Percentiles rank a stretch among this genome's conserved stretches.
phyloP scores from a whole-genome alignment of 108 stramenopile species.

The Discostella pseudostelligera region DNA sequence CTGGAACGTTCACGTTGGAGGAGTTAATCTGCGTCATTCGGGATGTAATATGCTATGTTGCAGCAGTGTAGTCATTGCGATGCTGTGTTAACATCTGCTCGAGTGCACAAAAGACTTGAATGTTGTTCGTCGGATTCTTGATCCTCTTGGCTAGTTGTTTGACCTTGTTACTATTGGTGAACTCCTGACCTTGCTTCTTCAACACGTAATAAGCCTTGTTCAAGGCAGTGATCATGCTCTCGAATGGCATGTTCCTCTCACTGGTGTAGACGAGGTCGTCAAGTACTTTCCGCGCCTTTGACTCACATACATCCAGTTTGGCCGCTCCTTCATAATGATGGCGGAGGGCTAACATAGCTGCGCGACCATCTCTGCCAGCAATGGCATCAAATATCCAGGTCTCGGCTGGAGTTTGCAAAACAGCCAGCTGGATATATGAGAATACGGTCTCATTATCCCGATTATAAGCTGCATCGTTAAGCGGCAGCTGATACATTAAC shows the following conservation, averaged over 20 bases:
- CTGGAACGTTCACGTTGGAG: too few relatives aligned
- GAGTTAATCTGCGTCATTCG: too few relatives aligned
- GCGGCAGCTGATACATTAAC: slow-evolving; percentile 12
- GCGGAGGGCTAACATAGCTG: not conserved
- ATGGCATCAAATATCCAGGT: slow-evolving; percentile 8
- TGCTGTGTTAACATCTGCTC: not conserved
- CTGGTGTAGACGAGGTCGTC: not conserved
- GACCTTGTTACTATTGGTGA: not conserved
- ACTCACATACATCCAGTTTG: too few relatives aligned
- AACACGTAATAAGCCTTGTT: slow-evolving; percentile 5
- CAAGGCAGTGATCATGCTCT: not conserved
- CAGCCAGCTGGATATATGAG: not conserved
- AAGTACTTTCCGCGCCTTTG: not conserved
- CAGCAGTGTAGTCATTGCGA: not conserved
- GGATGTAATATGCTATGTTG: too few relatives aligned
- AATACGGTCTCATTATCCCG: slow-evolving; percentile 14
- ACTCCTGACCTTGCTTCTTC: not conserved
- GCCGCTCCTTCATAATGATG: slow-evolving; percentile 4
- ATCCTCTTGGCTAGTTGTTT: not conserved
- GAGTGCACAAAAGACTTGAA: not conserved
- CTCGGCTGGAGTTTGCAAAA: not conserved
- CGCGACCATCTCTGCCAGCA: not conserved
- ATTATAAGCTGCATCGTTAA: slow-evolving; percentile 5
- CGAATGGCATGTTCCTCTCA: not conserved
- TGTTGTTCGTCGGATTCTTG: not conserved